These are phyloP conservation scores for Fusarium redolens DNA, from an alignment of 2,329 filamentous ascomycete species.

Conservation along the genomic window DNA sequence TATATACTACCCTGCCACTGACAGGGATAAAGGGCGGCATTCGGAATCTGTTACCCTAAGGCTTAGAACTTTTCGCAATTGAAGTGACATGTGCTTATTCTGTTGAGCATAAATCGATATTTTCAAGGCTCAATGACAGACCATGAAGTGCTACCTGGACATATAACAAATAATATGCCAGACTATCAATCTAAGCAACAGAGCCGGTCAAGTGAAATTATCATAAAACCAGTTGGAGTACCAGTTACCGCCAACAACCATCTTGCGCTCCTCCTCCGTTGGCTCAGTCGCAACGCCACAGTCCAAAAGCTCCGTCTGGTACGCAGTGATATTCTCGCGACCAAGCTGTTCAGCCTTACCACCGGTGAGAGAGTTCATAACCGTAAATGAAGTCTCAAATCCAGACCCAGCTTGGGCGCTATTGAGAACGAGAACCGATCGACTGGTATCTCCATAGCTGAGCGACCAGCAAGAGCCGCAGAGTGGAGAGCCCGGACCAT, in stretches of 20 bases:
- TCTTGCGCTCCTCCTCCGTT: neutral
- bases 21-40: too few relatives aligned
- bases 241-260: neutral
- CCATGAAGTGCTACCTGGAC: too few relatives aligned
- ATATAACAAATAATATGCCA: too few relatives aligned
- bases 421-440: neutral
- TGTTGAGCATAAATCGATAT: too few relatives aligned
- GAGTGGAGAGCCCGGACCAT: neutral
- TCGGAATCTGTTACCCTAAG: too few relatives aligned
- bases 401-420: neutral
- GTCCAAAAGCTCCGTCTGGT: neutral
- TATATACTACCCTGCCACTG: too few relatives aligned
- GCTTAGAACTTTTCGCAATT: too few relatives aligned
- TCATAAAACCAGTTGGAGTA: constrained; percentile 5
- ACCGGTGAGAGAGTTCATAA: neutral
- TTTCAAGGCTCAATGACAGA: too few relatives aligned
- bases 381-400: neutral
- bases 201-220: neutral
- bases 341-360: neutral
- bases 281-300: neutral
- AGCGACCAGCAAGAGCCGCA: neutral
- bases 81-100: too few relatives aligned
- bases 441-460: neutral
- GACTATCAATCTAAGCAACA: too few relatives aligned
- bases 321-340: neutral